Conservation (phyloP, 495 filamentous ascomycete species). For the Diplogelasinospora grovesii region DNA sequence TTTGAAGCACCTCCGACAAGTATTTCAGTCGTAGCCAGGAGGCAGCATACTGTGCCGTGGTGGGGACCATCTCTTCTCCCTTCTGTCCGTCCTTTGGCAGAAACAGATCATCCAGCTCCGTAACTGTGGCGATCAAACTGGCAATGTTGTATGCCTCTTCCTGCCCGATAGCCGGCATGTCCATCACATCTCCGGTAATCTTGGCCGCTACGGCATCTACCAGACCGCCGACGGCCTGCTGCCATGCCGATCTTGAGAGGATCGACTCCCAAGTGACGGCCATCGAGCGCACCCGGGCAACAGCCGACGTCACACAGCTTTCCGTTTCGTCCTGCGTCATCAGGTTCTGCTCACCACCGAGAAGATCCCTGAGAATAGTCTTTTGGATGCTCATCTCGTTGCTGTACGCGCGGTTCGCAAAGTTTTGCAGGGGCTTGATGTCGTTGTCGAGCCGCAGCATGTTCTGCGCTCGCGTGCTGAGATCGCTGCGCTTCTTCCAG, state of each 20-base stretch:
- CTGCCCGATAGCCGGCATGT: constrained; percentile 79
- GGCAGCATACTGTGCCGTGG: constrained; percentile 71
- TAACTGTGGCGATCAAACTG: constrained; percentile 61
- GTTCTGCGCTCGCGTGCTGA: constrained; percentile 39
- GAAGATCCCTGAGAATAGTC: constrained; percentile 73
- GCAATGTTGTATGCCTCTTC: constrained; percentile 78
- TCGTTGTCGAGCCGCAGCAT: constrained; percentile 62
- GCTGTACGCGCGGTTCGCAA: constrained; percentile 77
- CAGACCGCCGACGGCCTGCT: constrained; percentile 78
- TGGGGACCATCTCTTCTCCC: constrained; percentile 45
- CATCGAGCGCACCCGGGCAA: constrained; percentile 60
- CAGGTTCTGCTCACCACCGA: constrained; percentile 60
- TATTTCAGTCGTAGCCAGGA: constrained; percentile 90
- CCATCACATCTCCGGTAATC: constrained; percentile 76
- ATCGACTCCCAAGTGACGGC: constrained; percentile 72
- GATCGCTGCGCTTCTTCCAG: constrained; percentile 40
- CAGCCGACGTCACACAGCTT: constrained; percentile 60
- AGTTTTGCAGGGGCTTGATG: constrained; percentile 63
- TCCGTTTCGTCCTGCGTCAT: constrained; percentile 56
- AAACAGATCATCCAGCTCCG: constrained; percentile 68
- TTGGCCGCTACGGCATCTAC: constrained; percentile 74
- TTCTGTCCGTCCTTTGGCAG: constrained; percentile 32
- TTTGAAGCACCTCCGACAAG: constrained; percentile 81
- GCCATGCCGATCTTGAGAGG: constrained; percentile 71
- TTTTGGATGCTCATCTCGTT: constrained; percentile 83